phyloP scores from a whole-genome alignment of 208 protist genomes.

The Acanthamoeba lenticulata region DNA sequence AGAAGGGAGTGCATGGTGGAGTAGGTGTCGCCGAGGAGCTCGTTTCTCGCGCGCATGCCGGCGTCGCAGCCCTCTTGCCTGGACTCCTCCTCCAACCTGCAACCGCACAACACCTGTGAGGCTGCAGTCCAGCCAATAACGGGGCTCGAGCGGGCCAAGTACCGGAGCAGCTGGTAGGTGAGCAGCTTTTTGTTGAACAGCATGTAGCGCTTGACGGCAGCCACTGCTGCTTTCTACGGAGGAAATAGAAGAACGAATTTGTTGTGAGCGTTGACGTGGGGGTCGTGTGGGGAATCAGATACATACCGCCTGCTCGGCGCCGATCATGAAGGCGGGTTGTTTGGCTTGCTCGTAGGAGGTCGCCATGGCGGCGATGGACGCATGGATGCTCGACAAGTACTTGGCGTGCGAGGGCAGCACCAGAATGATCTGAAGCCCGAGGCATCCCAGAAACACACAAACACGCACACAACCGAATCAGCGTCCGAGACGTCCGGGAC shows the following conservation, averaged over 20 bases:
- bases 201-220: background rate
- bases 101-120: background rate
- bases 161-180: conserved; percentile 35
- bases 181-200: conserved; percentile 60
- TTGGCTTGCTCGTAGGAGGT: conserved; percentile 14
- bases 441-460: background rate
- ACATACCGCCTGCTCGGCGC: background rate
- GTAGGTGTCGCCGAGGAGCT: conserved; percentile 13
- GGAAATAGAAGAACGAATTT: background rate
- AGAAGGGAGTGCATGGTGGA: conserved; percentile 11
- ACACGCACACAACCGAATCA: background rate
- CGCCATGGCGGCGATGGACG: background rate
- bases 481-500: too few species aligned
- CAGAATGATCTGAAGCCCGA: background rate
- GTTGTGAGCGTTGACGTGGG: background rate
- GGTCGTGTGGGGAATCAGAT: background rate
- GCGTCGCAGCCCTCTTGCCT: conserved; percentile 43
- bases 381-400: background rate
- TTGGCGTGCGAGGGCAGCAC: conserved; percentile 33
- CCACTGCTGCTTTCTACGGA: background rate
- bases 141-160: background rate
- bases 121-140: background rate
- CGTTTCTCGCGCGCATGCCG: conserved; percentile 2
- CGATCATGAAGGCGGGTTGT: background rate
- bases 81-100: conserved; percentile 25